Evolutionary conservation across 1,284 basidiomycete species (phyloP), one percentile per base, ranked within the genome.

Genomic region (Porogramme epimiltina): DNA sequence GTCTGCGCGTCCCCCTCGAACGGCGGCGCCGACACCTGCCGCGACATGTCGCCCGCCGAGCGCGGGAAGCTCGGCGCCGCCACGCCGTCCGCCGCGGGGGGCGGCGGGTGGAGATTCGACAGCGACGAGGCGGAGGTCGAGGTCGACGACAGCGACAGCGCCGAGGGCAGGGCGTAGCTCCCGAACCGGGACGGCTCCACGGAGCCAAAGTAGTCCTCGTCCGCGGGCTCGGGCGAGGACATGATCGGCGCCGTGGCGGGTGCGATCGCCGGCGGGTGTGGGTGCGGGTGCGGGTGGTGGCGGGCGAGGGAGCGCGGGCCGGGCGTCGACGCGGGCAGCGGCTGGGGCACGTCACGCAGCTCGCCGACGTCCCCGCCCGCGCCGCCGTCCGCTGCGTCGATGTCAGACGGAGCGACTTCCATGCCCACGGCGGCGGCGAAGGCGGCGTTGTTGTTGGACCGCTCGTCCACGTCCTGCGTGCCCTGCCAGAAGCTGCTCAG

Each of bases 401-500:
- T 16, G 15, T 43, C 34, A 16, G 34, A 16, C 39, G 13, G n/a
- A 13, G 42, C 24, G 5, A 3, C 33, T 22, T n/a, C 2, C 19
- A 26, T 31, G 39, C 23, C 23, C 28, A n/a, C n/a, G 28, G 8
- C 28, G 28, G 8, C 28, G 13, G 20, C 9, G 25, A 34, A n/a
- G n/a, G n/a, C n/a, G n/a, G n/a, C n/a, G n/a, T n/a, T n/a, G n/a
- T n/a, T n/a, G n/a, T n/a, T n/a, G 8, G 47, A 33, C 19, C 19
- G 36, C 11, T 74, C 65, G 26, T 69, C 71, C 2, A 81, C 71
- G 52, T 81, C 77, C 56, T 74, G 75, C 4, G 77, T 80, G 16
- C 86, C 87, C 56, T 84, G 76, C 88, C 87, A 90, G 56, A 90
- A 90, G 51, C 81, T 83, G 42, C 78, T 78, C 28, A 87, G 66